Evolutionary conservation across 169 alveolate genomes (phyloP), one percentile per base, ranked within the genome.

Genomic region (Babesia microti): DNA sequence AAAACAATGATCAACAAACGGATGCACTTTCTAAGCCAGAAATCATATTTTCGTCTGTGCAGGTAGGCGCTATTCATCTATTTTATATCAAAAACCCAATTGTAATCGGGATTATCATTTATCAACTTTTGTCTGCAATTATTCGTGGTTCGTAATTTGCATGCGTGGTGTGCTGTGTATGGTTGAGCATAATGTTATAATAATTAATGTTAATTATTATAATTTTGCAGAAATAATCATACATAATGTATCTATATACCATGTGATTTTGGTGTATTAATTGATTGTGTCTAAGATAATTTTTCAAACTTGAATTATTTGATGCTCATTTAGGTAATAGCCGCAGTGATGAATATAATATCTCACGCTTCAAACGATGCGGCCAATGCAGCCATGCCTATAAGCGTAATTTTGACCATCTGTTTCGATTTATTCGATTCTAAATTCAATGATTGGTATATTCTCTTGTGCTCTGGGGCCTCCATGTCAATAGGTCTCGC

Each of bases 361-460:
- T 83, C 87, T 4, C 91, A 84, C 41, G 63, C 86, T 46, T 78
- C 89, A 9, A 84, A 84, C 46, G 91, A 84, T 63, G 71, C 85
- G 14, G 90, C 90, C 14, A 84, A 84, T 51, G 91, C 91, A 0
- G 78, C 78, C 3, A 83, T 85, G 0, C 87, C 91, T 5, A 60
- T 78, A 23, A 78, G 79, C 0, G 59, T 80, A 0, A 55, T 74
- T 1, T 54, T 46, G 45, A 39, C 59, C 9, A 19, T 72, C n/a
- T 78, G 61, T 40, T 32, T 43, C 12, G 21, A 65, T 14, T 68
- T 68, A 0, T 6, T 65, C 1, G 32, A 43, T 3, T 52, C 58
- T 3, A 59, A 40, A 14, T 43, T 33, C 46, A 78, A 74, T 33
- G 90, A 85, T 24, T 69, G 85, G 90, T 81, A 74, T 40, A 59